Conservation (phyloP, 352 stramenopile genomes). For the Phytophthora podocarpi region DNA sequence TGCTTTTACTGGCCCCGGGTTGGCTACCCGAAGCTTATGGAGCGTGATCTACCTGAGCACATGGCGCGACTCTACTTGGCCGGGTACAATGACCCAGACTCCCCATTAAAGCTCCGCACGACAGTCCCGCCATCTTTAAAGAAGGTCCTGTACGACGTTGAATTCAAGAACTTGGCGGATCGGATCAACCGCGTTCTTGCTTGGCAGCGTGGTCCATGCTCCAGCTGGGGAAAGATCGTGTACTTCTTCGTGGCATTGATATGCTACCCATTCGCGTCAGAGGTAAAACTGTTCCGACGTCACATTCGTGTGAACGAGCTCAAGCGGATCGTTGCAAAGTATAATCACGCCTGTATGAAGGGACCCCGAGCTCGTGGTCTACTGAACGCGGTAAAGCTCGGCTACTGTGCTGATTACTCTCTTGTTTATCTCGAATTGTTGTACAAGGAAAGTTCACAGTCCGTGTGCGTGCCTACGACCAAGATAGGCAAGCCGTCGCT, state of each 20-base stretch:
- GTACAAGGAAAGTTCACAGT: slow-evolving; percentile 76
- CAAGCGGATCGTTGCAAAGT: slow-evolving; percentile 76
- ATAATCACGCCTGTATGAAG: slow-evolving; percentile 87
- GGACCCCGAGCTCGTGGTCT: slow-evolving; percentile 66
- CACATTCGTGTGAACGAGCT: slow-evolving; percentile 79
- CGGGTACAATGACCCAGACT: slow-evolving; percentile 67
- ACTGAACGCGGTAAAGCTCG: slow-evolving; percentile 79
- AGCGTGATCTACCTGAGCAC: slow-evolving; percentile 80
- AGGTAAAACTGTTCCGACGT: slow-evolving; percentile 68
- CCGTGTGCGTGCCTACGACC: slow-evolving; percentile 70
- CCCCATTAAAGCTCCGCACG: slow-evolving; percentile 58
- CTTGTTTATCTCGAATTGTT: slow-evolving; percentile 82
- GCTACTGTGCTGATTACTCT: slow-evolving; percentile 81
- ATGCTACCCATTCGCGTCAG: slow-evolving; percentile 73
- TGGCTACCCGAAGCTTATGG: slow-evolving; percentile 78
- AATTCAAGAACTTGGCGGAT: slow-evolving; percentile 68
- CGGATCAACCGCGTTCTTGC: slow-evolving; percentile 66
- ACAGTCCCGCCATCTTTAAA: slow-evolving; percentile 63
- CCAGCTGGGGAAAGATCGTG: slow-evolving; percentile 64
- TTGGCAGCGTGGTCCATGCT: slow-evolving; percentile 53
- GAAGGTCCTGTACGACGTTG: slow-evolving; percentile 69
- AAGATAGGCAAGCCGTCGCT: slow-evolving; percentile 77
- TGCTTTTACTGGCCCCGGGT: slow-evolving; percentile 82
- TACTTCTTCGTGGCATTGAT: slow-evolving; percentile 64
- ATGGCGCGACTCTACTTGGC: slow-evolving; percentile 81